Evolutionary conservation across 352 stramenopile genomes (phyloP), one percentile per base, ranked within the genome.

Genomic region (Pythium dissimile): DNA sequence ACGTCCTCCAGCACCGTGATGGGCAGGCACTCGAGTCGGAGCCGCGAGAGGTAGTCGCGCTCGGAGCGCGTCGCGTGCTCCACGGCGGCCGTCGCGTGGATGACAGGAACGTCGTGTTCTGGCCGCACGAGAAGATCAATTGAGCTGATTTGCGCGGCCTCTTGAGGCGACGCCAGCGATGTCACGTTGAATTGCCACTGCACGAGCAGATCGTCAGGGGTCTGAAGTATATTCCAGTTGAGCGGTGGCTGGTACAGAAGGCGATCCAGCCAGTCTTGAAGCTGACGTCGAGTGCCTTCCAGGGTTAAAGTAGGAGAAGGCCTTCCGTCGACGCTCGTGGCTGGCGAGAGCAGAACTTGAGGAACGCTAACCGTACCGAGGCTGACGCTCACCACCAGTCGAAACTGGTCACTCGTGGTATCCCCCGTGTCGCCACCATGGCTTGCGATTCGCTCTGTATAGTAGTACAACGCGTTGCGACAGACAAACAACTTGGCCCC

Each of bases 151-250:
- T 67, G 53, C 15, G 21, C 3, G 10, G 31, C 9, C 21, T 9
- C 20, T 26, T 16, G 1, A 4, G 7, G 43, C 18, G 34, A 37
- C 12, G 24, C 26, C 1, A 46, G 27, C 34, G 45, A 38, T 15
- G 58, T 58, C 18, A 85, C 63, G 1, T 56, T 53, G 50, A 88
- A 88, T n/a, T 32, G 26, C 75, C 77, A 87, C 34, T 80, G 60
- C 0, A 84, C 69, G 3, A 79, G 51, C 16, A 74, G 57, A 1
- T 45, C 42, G 2, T 46, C 56, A 6, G 35, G 23, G 15, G 54
- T 56, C 8, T 59, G 47, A 11, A 72, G 44, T 16, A 62, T 64
- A 55, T 86, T 80, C 75, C 77, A 89, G 56, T 86, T 86, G 35
- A 67, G 64, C 11, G 71, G 66, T 9, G 75, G 65, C 13, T 67